Evolutionary conservation across 441 rosid species (phyloP).

Genomic region (Populus tomentosa): DNA sequence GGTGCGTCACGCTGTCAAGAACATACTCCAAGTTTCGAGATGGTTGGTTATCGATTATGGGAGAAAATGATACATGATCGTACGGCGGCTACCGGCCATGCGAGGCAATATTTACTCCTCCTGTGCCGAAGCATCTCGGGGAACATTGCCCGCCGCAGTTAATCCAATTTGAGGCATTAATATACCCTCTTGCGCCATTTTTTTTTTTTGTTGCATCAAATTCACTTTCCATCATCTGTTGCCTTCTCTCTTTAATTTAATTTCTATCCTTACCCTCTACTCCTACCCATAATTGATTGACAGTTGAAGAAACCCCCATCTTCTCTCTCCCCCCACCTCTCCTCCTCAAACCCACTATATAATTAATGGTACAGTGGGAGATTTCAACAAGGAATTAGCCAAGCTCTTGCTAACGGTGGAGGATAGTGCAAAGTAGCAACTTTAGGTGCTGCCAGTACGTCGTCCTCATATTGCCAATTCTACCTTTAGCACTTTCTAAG

Average conservation of each 20-base stretch:
- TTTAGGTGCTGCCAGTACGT: not conserved
- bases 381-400: not conserved
- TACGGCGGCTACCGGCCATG: too few relatives aligned
- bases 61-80: not conserved
- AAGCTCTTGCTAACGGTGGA: not conserved
- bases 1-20: too few relatives aligned
- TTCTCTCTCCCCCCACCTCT: not conserved
- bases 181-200: slow-evolving; percentile 1
- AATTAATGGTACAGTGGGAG: not conserved
- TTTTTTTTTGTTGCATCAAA: not conserved
- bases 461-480: not conserved
- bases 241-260: not conserved
- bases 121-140: not conserved
- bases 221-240: not conserved
- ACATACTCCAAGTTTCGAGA: too few relatives aligned
- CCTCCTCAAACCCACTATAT: not conserved
- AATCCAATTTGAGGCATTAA: not conserved
- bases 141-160: not conserved
- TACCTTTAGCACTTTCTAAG: not conserved
- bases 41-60: not conserved
- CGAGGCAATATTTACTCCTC: not conserved
- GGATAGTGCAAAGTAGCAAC: not conserved
- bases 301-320: slow-evolving; percentile 1
- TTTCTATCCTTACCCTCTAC: slow-evolving; percentile 12
- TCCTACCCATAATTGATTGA: slow-evolving; percentile 25